Conservation (phyloP, 108 stramenopile genomes). For the Stephanodiscus minutulus region DNA sequence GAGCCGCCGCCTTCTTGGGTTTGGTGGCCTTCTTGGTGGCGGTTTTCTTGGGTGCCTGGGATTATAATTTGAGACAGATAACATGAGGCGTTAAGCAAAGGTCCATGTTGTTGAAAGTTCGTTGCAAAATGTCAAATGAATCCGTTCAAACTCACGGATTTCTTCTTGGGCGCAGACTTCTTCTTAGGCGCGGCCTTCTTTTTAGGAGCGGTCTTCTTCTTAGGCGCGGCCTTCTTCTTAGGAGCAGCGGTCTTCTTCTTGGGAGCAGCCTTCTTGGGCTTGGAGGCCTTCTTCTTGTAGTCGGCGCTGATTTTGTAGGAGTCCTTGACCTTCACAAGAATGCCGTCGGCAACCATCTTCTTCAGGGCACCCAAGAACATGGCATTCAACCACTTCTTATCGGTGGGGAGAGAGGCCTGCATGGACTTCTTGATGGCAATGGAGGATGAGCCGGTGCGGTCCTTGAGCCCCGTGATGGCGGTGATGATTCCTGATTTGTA, state of each 20-base stretch:
- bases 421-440: constrained; percentile 1
- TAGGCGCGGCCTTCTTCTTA: too few relatives aligned
- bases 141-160: constrained; percentile 11
- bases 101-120: too few relatives aligned
- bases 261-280: too few relatives aligned
- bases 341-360: constrained; percentile 41
- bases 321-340: constrained; percentile 48
- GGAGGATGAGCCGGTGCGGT: constrained; percentile 4
- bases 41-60: constrained; percentile 21
- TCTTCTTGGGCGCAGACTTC: too few relatives aligned
- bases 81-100: not conserved
- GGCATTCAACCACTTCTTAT: constrained; percentile 2
- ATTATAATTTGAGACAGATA: not conserved
- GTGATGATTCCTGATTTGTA: constrained; percentile 5
- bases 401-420: not conserved
- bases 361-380: constrained; percentile 49
- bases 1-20: too few relatives aligned
- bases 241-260: too few relatives aligned
- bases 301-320: constrained; percentile 53
- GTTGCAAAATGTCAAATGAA: not conserved
- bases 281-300: constrained; percentile 56
- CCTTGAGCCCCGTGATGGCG: constrained; percentile 3
- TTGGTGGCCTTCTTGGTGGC: constrained; percentile 17
- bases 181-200: too few relatives aligned
- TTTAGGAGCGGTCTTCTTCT: too few relatives aligned